Conservation (phyloP, 371 early-diverging fungal genomes). For the Batkoa obscura region DNA sequence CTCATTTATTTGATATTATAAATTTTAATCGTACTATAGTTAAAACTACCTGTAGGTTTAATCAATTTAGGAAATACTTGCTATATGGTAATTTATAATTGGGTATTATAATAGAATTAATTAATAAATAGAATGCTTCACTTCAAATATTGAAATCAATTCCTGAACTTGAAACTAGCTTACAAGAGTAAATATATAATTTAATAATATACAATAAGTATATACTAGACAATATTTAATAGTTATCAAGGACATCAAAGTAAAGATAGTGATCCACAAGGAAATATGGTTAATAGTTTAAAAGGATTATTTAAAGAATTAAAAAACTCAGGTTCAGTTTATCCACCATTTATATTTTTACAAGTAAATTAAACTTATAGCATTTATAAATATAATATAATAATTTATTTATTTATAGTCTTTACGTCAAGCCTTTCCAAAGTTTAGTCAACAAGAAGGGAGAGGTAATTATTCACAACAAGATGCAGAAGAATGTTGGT, state of each 20-base stretch:
- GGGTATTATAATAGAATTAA: background rate
- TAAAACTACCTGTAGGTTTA: slow-evolving; percentile 75
- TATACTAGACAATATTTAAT: no score
- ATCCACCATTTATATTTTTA: slow-evolving; percentile 63
- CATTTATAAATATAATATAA: background rate
- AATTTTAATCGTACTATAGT: slow-evolving; percentile 13
- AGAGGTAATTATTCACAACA: slow-evolving; percentile 68
- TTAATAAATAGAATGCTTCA: slow-evolving; percentile 50
- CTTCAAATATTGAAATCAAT: slow-evolving; percentile 90
- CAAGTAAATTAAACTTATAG: slow-evolving; percentile 25
- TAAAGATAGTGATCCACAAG: slow-evolving; percentile 20
- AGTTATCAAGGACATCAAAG: no score
- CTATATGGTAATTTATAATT: slow-evolving; percentile 49
- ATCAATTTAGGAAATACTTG: slow-evolving; percentile 96
- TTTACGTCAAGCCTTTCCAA: slow-evolving; percentile 64
- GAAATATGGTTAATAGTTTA: slow-evolving; percentile 47
- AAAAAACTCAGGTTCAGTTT: slow-evolving; percentile 40
- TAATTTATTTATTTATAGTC: slow-evolving; percentile 18
- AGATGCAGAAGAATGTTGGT: slow-evolving; percentile 98
- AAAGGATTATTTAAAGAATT: slow-evolving; percentile 51
- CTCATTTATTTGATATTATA: background rate
- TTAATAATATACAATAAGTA: no score
- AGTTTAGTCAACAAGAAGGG: slow-evolving; percentile 59
- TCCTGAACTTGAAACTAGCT: slow-evolving; percentile 52
- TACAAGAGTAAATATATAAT: slow-evolving; percentile 23